phyloP scores from a whole-genome alignment of 1,284 basidiomycete genomes.

The Cerrena zonata region DNA sequence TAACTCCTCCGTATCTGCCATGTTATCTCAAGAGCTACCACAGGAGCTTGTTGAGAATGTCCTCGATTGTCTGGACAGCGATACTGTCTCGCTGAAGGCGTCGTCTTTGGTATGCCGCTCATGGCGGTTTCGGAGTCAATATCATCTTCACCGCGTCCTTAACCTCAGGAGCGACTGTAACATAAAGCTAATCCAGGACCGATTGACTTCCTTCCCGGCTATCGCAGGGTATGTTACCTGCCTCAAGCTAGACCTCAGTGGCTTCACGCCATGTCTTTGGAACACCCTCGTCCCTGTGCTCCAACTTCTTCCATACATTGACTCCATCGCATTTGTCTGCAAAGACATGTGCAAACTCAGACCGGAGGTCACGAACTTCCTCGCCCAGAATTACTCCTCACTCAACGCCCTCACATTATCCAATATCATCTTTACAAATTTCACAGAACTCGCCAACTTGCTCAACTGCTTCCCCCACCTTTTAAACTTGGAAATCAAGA shows the following conservation, averaged over 20 bases:
- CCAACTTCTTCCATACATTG: not conserved
- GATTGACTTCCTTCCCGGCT: not conserved
- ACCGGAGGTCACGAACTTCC: not conserved
- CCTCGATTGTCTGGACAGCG: not conserved
- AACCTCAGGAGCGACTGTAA: not conserved
- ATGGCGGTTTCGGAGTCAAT: not conserved
- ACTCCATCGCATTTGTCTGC: not conserved
- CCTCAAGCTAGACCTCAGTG: not conserved
- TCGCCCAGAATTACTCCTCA: not conserved
- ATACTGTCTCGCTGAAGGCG: not conserved
- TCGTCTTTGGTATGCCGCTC: not conserved
- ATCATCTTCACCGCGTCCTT: not conserved
- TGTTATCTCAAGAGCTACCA: not conserved
- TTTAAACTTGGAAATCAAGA: not conserved
- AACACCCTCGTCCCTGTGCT: not conserved
- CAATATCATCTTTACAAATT: not conserved
- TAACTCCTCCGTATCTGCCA: too few relatives aligned
- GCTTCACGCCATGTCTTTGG: not conserved
- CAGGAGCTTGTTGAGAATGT: not conserved
- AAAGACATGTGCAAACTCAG: not conserved
- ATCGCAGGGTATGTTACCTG: not conserved
- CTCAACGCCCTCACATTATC: not conserved
- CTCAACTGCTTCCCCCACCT: not conserved
- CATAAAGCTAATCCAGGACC: not conserved
- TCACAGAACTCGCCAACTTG: not conserved